phyloP scores from a whole-genome alignment of 306 rosid species.

The Casuarina equisetifolia region DNA sequence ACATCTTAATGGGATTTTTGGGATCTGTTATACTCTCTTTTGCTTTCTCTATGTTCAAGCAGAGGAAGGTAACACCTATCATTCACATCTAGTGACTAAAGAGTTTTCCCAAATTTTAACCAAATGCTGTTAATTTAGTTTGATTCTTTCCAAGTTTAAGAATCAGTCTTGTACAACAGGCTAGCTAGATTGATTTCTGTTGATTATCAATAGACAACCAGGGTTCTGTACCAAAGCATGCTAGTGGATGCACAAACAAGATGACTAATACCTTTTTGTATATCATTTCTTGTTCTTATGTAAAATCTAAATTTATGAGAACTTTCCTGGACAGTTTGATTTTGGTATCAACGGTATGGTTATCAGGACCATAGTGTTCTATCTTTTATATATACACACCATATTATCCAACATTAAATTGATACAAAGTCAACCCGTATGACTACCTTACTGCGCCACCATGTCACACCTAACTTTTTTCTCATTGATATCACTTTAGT shows the following conservation, averaged over 20 bases:
- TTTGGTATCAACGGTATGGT: not conserved
- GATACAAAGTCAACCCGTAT: not conserved
- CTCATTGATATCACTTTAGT: not conserved
- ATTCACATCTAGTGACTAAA: slow-evolving; percentile 1
- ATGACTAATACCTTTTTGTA: not conserved
- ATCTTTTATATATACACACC: not conserved
- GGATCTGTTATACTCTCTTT: slow-evolving; percentile 96
- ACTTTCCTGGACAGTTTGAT: not conserved
- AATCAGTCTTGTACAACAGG: not conserved
- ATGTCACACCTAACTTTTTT: not conserved
- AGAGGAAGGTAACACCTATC: slow-evolving; percentile 69
- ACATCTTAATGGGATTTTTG: slow-evolving; percentile 91
- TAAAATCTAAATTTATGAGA: not conserved
- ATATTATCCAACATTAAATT: not conserved
- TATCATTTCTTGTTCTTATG: not conserved
- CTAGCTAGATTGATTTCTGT: not conserved
- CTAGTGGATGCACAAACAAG: not conserved
- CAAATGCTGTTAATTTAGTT: not conserved
- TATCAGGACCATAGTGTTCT: not conserved
- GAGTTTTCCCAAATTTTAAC: not conserved
- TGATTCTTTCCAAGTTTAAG: slow-evolving; percentile 1
- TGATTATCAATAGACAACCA: not conserved
- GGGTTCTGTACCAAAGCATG: not conserved
- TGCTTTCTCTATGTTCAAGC: slow-evolving; percentile 97
- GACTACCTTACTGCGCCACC: not conserved